These are phyloP conservation scores for Marasmius fiardii DNA, from an alignment of 1,284 basidiomycete species.

Conservation along the genomic window DNA sequence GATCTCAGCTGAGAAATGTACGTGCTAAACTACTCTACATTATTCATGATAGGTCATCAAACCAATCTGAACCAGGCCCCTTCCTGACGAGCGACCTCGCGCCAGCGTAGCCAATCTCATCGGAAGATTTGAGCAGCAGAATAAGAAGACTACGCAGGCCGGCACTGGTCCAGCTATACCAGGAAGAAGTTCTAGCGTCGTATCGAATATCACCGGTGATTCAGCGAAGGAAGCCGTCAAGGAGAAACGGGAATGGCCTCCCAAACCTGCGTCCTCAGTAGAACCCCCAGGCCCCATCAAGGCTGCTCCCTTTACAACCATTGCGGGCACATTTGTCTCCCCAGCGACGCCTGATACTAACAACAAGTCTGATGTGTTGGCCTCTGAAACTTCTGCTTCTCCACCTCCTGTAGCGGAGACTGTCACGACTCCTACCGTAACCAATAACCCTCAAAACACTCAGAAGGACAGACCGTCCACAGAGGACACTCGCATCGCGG, in stretches of 20 bases:
- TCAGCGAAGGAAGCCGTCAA: constrained; percentile 58
- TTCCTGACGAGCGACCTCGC: constrained; percentile 80
- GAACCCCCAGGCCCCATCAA: constrained; percentile 28
- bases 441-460: neutral
- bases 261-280: constrained; percentile 33
- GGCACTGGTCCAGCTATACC: constrained; percentile 16
- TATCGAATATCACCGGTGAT: constrained; percentile 62
- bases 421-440: too few species aligned
- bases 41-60: neutral
- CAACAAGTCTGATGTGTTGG: constrained; percentile 4
- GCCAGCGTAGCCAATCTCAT: constrained; percentile 81
- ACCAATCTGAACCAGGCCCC: constrained; percentile 47
- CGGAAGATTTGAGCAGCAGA: constrained; percentile 76
- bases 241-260: constrained; percentile 78
- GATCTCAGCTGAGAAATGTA: neutral
- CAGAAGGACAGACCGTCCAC: neutral
- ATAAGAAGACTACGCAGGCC: constrained; percentile 52
- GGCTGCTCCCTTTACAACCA: constrained; percentile 17
- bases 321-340: constrained; percentile 15
- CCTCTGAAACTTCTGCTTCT: constrained; percentile 2
- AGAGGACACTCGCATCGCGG: constrained; percentile 12
- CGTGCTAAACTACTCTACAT: neutral
- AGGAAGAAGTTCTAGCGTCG: constrained; percentile 56
- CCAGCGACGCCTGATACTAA: neutral
- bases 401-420: constrained; percentile 10